phyloP scores from a whole-genome alignment of 352 stramenopile species.

The Globisporangium nagaii region DNA sequence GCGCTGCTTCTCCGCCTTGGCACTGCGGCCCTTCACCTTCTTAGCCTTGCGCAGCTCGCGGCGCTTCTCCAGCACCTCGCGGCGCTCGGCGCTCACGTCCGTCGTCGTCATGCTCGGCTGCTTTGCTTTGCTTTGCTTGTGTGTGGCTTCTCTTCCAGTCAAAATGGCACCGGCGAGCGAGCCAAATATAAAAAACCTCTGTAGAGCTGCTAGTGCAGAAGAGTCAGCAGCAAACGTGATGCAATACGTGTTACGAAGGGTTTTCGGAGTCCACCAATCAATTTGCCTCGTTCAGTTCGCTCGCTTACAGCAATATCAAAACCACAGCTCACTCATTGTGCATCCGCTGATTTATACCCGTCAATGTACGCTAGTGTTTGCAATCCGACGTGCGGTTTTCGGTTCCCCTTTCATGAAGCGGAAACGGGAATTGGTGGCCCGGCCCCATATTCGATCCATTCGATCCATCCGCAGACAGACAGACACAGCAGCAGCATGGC shows the following conservation, averaged over 20 bases:
- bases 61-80: slow-evolving; percentile 38
- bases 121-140: background rate
- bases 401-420: no score
- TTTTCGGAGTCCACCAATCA: background rate
- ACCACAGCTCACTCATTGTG: no score
- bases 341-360: background rate
- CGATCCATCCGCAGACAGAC: background rate
- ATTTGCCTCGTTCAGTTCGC: background rate
- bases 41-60: slow-evolving; percentile 78
- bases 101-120: background rate
- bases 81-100: slow-evolving; percentile 25
- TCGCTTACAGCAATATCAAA: background rate
- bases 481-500: slow-evolving; percentile 40
- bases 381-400: background rate
- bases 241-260: background rate
- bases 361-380: background rate
- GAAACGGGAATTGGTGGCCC: slow-evolving; percentile 7
- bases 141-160: slow-evolving; percentile 6
- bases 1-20: slow-evolving; percentile 61
- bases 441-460: slow-evolving; percentile 3
- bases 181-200: no score
- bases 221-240: no score
- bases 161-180: no score
- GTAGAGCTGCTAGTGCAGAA: no score
- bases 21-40: slow-evolving; percentile 64